Evolutionary conservation across 1,139 yeast species (phyloP), one percentile per base, ranked within the genome.

Genomic region (Schwanniomyces etchellsii): DNA sequence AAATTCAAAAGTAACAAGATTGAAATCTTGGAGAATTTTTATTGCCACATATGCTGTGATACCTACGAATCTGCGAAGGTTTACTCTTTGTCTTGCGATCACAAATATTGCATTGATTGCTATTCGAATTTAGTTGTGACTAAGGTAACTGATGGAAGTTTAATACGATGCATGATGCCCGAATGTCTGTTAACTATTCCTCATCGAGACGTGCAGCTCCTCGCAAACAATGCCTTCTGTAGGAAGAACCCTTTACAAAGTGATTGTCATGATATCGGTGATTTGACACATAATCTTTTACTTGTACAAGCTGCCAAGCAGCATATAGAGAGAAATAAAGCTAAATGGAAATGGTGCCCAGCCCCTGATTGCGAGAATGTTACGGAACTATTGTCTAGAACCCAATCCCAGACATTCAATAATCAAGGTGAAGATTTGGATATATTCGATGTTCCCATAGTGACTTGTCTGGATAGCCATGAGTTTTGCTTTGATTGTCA

Each of bases 401-500:
- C 47, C 35, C 40, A 60, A 35, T 46, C 54, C 40, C 24, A 44
- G 30, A 15, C 45, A 6, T 46, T 61, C 23, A 69, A 67, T 13
- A 55, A 71, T 6, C 49, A 54, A 11, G 42, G 52, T 20, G 42
- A 51, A 25, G 34, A 44, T 20, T 28, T 29, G 9, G 52, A 50
- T 36, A 65, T 53, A 11, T 29, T 44, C 2, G 34, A 38, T 16
- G 47, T 75, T 5, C 91, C 93, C 1, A 66, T 76, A 5, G 96
- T 86, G 1, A 58, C 64, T 24, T 91, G 99, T 52, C 50, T 60
- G 1, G 64, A 72, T 30, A 73, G 70, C 5, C 91, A 88, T 47
- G 71, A 70, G 35, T 91, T 89, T 49, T 91, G 99, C 49, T 82
- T 80, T 45, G 64, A 69, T 14, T 91, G 99, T 53, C 74, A 74